These are phyloP conservation scores for Penicillium sp. DNA, from an alignment of 2,329 filamentous ascomycete genomes.

Conservation along the genomic window DNA sequence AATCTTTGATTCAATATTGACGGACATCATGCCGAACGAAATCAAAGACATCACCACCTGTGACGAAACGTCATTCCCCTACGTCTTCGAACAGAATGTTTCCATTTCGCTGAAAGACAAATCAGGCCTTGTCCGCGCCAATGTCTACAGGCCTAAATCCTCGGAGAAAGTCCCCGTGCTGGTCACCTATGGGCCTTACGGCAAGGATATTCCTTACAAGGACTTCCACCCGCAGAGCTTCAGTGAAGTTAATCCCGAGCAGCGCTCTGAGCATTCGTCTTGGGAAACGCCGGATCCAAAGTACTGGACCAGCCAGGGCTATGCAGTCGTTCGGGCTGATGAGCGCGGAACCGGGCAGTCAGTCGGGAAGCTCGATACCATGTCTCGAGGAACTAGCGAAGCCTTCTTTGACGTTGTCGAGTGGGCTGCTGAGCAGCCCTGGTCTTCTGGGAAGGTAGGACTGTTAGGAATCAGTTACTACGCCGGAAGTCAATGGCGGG, in stretches of 20 bases:
- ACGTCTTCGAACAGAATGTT: conserved; percentile 57
- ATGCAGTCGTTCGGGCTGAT: conserved; percentile 60
- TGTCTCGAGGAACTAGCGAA: conserved; percentile 57
- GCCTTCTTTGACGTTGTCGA: conserved; percentile 58
- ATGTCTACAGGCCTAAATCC: conserved; percentile 55
- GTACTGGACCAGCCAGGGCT: conserved; percentile 61
- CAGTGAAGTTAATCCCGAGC: conserved; percentile 58
- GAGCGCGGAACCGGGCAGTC: conserved; percentile 58
- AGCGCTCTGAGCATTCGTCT: conserved; percentile 58
- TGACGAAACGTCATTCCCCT: conserved; percentile 42
- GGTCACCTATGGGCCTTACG: conserved; percentile 74
- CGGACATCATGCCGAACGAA: conserved; percentile 30
- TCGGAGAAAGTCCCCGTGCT: conserved; percentile 59
- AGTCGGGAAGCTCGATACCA: conserved; percentile 57
- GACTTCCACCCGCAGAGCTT: conserved; percentile 57
- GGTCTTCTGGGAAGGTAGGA: conserved; percentile 57
- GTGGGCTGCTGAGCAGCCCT: conserved; percentile 56
- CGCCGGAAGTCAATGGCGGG: conserved; percentile 59
- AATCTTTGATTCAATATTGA: neutral
- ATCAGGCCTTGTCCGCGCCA: conserved; percentile 51
- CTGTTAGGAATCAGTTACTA: conserved; percentile 58
- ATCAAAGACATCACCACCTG: conserved; percentile 36
- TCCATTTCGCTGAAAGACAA: conserved; percentile 48
- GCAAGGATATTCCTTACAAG: conserved; percentile 64
- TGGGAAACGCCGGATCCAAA: conserved; percentile 65